Evolutionary conservation across 805 yeast species (phyloP).

Genomic region (Metschnikowia shivogae): DNA sequence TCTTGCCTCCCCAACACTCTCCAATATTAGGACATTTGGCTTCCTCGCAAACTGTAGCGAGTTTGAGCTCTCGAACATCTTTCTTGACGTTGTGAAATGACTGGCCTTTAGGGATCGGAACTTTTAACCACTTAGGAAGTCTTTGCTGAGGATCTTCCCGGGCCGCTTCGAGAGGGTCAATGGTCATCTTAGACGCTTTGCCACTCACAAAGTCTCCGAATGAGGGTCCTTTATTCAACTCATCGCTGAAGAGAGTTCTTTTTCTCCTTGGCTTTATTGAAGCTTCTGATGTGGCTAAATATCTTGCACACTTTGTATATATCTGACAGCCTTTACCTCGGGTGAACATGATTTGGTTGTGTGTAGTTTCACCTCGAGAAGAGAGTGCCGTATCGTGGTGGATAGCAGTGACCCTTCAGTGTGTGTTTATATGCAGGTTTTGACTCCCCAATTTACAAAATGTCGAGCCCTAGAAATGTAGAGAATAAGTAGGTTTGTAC

Average conservation of each 20-base stretch:
- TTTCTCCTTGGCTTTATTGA: constrained; percentile 37
- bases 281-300: constrained; percentile 13
- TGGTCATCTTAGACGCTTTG: constrained; percentile 58
- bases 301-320: neutral
- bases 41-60: constrained; percentile 97
- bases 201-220: constrained; percentile 89
- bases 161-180: constrained; percentile 78
- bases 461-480: neutral
- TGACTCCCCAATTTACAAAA: neutral
- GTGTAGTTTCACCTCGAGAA: neutral
- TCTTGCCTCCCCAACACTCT: constrained; percentile 98
- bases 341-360: neutral
- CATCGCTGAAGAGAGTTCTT: constrained; percentile 61
- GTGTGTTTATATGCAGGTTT: neutral
- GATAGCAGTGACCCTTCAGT: neutral
- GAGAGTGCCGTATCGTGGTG: neutral
- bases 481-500: too few relatives aligned
- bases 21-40: constrained; percentile 99
- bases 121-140: constrained; percentile 90
- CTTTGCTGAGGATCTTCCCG: constrained; percentile 65
- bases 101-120: constrained; percentile 94
- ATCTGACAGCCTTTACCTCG: neutral
- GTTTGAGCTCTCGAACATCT: constrained; percentile 82
- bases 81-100: constrained; percentile 74
- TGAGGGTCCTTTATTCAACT: constrained; percentile 79